Evolutionary conservation across 83 land plant genomes (phyloP), one percentile per base, ranked within the genome.

Genomic region (Diphasiastrum complanatum): DNA sequence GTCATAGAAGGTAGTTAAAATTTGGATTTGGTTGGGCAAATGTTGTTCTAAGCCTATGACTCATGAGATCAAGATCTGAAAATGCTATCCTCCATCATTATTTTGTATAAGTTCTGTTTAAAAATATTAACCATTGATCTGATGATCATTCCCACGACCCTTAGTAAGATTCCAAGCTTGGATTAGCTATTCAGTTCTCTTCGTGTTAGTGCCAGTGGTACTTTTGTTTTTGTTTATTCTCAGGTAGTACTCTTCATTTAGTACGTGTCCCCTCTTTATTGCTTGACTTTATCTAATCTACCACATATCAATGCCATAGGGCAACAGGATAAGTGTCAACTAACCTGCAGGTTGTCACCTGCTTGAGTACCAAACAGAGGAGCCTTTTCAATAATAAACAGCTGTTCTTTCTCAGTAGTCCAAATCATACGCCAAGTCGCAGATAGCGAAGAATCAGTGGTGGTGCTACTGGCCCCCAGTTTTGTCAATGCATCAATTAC

Each of bases 351-450:
- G 11, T 87, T 80, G 59, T 91, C 97, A 2, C 97, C 97, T 47
- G 90, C 72, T 51, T 68, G 55, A 5, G 97, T 91, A 16, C 97
- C 90, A 49, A 91, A 85, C 19, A 87, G 29, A 4, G 25, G 37
- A 3, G 95, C 86, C 32, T 91, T 91, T 67, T 85, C 79, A 16
- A 87, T 68, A 18, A 91, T 85, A 69, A 82, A 91, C 4, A 91
- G 81, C 75, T 91, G 97, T 61, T 91, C 97, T 47, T 91, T 87
- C 83, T 91, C 97, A 19, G 95, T 91, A 43, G 97, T 91, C 97
- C 97, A 91, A 40, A 91, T 69, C 85, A 91, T 70, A 45, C 97
- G 60, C 97, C 97, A 91, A 18, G 95, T 87, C 22, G 66, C 87
- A 12, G 90, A 87, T 1, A 91, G 79, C n/a, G 74, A 66, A 2